Conservation (phyloP, 805 yeast species). For the Zygosaccharomyces siamensis region DNA sequence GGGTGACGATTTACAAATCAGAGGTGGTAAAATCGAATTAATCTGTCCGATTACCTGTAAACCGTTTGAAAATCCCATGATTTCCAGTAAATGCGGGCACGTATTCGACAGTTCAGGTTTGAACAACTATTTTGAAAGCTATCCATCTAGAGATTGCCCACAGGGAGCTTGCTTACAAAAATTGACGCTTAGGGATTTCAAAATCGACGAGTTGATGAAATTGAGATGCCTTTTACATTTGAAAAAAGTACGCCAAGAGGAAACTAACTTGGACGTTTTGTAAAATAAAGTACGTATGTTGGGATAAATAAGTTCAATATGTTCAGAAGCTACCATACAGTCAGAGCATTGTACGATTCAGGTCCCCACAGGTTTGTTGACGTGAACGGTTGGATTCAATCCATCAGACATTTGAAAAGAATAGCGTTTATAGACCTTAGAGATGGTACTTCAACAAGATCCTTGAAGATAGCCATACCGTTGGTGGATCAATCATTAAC, state of each 20-base stretch:
- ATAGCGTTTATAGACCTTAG: slow-evolving; percentile 72
- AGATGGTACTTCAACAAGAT: slow-evolving; percentile 64
- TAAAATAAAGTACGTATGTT: not conserved
- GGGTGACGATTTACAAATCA: slow-evolving; percentile 59
- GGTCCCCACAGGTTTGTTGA: slow-evolving; percentile 14
- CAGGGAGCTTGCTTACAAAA: slow-evolving; percentile 47
- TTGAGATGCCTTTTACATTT: slow-evolving; percentile 47
- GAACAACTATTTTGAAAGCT: slow-evolving; percentile 29
- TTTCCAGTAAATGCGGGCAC: slow-evolving; percentile 55
- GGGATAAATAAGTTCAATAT: not conserved
- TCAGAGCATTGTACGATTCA: not conserved
- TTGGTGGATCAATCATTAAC: slow-evolving; percentile 22
- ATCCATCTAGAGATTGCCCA: slow-evolving; percentile 46
- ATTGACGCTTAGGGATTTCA: slow-evolving; percentile 37
- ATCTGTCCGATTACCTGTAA: slow-evolving; percentile 62
- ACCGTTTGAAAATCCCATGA: slow-evolving; percentile 50
- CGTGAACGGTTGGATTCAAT: slow-evolving; percentile 70
- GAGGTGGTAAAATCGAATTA: slow-evolving; percentile 66
- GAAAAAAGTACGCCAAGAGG: not conserved
- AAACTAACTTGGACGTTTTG: not conserved
- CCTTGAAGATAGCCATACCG: slow-evolving; percentile 52
- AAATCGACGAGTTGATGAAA: slow-evolving; percentile 50
- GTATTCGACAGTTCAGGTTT: slow-evolving; percentile 52
- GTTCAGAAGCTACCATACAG: slow-evolving; percentile 2
- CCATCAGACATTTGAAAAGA: slow-evolving; percentile 68